These are phyloP conservation scores for Coniochaeta pulveracea DNA, from an alignment of 2,329 filamentous ascomycete species.

Conservation along the genomic window DNA sequence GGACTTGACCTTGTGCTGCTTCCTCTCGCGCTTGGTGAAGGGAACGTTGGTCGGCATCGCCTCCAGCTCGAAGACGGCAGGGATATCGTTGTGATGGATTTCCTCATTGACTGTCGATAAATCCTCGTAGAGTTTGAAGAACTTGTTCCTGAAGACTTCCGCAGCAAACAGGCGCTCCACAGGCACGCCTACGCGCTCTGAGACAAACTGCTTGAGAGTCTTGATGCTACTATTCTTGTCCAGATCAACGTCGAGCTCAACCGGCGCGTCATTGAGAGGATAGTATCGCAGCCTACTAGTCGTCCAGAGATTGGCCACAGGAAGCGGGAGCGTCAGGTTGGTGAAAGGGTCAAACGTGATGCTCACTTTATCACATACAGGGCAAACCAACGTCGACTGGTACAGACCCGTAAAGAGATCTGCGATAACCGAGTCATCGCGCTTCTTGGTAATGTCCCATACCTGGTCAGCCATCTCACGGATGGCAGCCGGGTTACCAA, in stretches of 20 bases:
- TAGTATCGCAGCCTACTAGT: constrained; percentile 67
- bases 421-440: constrained; percentile 90
- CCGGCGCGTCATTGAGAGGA: constrained; percentile 59
- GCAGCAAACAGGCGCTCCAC: constrained; percentile 60
- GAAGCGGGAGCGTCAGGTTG: constrained; percentile 82
- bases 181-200: constrained; percentile 54
- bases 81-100: constrained; percentile 55
- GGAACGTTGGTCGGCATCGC: constrained; percentile 65
- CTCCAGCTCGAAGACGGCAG: constrained; percentile 68
- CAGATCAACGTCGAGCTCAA: constrained; percentile 67
- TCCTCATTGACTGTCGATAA: constrained; percentile 55
- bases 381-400: constrained; percentile 93
- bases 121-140: constrained; percentile 81
- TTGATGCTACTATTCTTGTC: constrained; percentile 65
- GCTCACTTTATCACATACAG: constrained; percentile 85
- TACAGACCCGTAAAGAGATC: constrained; percentile 97
- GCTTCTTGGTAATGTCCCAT: constrained; percentile 81
- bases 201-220: constrained; percentile 57
- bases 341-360: constrained; percentile 98
- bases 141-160: constrained; percentile 73
- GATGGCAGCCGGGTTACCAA: constrained; percentile 70
- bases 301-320: constrained; percentile 73
- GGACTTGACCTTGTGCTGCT: constrained; percentile 35
- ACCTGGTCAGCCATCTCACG: constrained; percentile 76
- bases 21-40: constrained; percentile 33